Conservation (phyloP, 2,329 filamentous ascomycete genomes). For the Colletotrichum magnum region DNA sequence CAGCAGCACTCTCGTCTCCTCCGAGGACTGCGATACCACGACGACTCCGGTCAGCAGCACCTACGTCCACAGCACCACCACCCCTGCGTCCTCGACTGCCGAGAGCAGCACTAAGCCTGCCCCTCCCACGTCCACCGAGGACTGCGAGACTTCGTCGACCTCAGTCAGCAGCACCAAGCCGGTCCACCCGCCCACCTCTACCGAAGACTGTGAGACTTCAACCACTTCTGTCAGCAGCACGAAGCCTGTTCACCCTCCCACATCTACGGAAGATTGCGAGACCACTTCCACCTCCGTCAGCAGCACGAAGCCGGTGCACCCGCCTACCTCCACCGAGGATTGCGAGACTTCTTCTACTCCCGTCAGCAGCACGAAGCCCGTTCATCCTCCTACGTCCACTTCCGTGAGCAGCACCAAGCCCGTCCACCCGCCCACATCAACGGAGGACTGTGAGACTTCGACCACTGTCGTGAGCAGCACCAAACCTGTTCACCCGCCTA, state of each 20-base stretch:
- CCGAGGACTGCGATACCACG: constrained; percentile 5
- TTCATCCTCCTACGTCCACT: not conserved
- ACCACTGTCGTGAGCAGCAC: constrained; percentile 11
- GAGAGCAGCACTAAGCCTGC: constrained; percentile 17
- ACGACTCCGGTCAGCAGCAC: constrained; percentile 24
- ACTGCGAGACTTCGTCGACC: not conserved
- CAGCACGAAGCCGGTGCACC: constrained; percentile 4
- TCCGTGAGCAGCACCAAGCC: constrained; percentile 23
- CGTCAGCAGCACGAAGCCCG: not conserved
- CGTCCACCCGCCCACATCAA: constrained; percentile 3
- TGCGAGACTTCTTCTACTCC: not conserved
- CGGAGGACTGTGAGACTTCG: not conserved
- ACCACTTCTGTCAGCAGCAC: constrained; percentile 20
- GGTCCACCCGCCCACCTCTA: not conserved
- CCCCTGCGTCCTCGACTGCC: not conserved
- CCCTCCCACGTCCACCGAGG: constrained; percentile 12
- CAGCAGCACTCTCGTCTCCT: constrained; percentile 12
- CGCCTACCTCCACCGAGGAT: constrained; percentile 6
- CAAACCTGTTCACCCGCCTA: constrained; percentile 8
- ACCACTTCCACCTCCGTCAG: constrained; percentile 1
- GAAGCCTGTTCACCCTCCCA: not conserved
- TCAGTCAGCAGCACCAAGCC: constrained; percentile 4
- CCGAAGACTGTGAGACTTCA: not conserved
- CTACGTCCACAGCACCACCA: not conserved
- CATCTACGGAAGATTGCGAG: too few species aligned